Base-by-base conservation (phyloP, 78 protist genomes). In the Dictyostelium citrinum region DNA sequence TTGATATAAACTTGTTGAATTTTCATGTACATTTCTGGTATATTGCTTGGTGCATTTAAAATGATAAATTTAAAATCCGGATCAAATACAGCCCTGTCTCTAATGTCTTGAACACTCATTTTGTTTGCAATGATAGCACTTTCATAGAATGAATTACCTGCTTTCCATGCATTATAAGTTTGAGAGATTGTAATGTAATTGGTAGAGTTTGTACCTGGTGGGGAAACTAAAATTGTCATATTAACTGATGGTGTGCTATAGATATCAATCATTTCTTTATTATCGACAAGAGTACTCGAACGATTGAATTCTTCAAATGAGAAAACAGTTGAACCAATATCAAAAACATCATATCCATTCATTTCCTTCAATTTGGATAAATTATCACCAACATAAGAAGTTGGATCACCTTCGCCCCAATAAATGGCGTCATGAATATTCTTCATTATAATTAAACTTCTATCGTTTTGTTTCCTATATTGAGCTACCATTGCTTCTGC, bases 401-500 rank as follows among this genome's bases (percentile, higher is more conserved):
- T 9, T 29, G 93, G 93, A 4, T n/a, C 6, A 22, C 29, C 43
- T 39, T 86, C 93, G 33, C 93, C 93, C 49, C 61, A 86, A 61
- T 78, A 78, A 27, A 86, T 86, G 0, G 84, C 80, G 45, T 78
- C 68, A 1, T 86, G 93, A 27, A 86, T 86, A 67, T 86, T 86
- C 24, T 76, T 70, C 58, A 86, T 35, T 3, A 67, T 67, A 9
- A 17, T 67, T 0, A 78, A 1, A 10, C 58, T 6, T 35, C 81
- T 24, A 14, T 29, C 41, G 31, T 64, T 64, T 64, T 27, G 35
- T 64, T 22, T 24, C 11, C 72, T 64, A n/a, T 29, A n/a, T 64
- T 11, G n/a, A 6, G 20, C 37, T 3, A 67, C 41, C 37, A 24
- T 14, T 12, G 75, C 75, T 64, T 24, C 27, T n/a, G 37, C 11